Evolutionary conservation across 768 basidiomycete species (phyloP).

Genomic region (Cyclocybe cylindracea): DNA sequence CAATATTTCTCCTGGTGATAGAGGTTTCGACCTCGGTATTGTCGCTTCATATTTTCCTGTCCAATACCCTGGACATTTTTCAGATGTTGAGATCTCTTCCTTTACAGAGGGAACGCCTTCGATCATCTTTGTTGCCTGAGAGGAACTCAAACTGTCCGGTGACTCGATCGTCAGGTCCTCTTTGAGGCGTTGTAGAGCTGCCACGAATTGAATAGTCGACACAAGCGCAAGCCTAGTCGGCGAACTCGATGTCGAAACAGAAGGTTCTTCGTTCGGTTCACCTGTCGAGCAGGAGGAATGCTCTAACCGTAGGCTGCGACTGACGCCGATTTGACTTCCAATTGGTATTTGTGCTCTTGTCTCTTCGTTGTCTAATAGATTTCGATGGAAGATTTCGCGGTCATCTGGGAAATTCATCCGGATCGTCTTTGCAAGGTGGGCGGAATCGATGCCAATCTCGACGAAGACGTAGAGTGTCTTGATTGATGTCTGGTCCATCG

Average conservation of each 20-base stretch:
- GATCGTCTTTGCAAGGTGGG: slow-evolving; percentile 81
- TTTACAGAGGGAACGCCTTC: background rate
- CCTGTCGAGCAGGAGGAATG: slow-evolving; percentile 25
- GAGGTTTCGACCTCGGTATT: slow-evolving; percentile 86
- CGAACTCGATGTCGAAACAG: slow-evolving; percentile 19
- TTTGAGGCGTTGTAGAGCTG: slow-evolving; percentile 85
- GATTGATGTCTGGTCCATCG: slow-evolving; percentile 90
- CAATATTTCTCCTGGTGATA: slow-evolving; percentile 95
- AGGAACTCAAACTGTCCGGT: slow-evolving; percentile 15
- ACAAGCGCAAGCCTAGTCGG: slow-evolving; percentile 85
- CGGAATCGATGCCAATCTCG: slow-evolving; percentile 90
- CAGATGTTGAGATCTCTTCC: slow-evolving; percentile 5
- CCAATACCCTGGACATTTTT: slow-evolving; percentile 34
- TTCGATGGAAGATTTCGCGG: slow-evolving; percentile 62
- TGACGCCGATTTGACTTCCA: slow-evolving; percentile 49
- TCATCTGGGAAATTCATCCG: slow-evolving; percentile 88
- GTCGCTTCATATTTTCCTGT: slow-evolving; percentile 69
- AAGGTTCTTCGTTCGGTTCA: slow-evolving; percentile 1
- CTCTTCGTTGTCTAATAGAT: slow-evolving; percentile 60
- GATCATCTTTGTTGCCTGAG: slow-evolving; percentile 8
- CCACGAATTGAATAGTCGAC: slow-evolving; percentile 97
- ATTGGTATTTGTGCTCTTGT: slow-evolving; percentile 40
- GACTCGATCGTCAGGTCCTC: slow-evolving; percentile 65
- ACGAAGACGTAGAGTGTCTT: slow-evolving; percentile 98
- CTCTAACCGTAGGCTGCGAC: slow-evolving; percentile 64